phyloP scores from a whole-genome alignment of 495 filamentous ascomycete species.

The Chaetomium fimeti region DNA sequence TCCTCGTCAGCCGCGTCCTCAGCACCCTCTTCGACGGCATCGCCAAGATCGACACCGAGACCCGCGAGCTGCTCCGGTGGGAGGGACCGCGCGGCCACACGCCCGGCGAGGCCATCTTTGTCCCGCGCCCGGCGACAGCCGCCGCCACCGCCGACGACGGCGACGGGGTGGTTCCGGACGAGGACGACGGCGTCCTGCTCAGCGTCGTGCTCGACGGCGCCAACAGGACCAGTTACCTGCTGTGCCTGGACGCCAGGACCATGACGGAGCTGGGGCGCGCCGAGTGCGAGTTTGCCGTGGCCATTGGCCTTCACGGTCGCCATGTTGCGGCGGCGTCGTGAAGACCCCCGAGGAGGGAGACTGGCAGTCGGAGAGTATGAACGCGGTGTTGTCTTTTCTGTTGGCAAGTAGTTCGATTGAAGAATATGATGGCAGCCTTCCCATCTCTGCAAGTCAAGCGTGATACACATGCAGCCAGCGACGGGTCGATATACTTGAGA shows the following conservation, averaged over 20 bases:
- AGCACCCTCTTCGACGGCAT: constrained; percentile 65
- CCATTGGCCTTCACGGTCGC: constrained; percentile 70
- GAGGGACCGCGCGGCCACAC: constrained; percentile 57
- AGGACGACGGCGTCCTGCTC: constrained; percentile 72
- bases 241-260: constrained; percentile 64
- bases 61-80: constrained; percentile 54
- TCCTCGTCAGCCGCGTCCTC: constrained; percentile 53
- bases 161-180: constrained; percentile 34
- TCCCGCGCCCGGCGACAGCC: constrained; percentile 50
- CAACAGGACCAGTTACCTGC: constrained; percentile 62
- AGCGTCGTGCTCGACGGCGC: constrained; percentile 69
- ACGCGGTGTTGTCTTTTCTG: no score
- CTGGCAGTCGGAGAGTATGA: no score
- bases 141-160: background rate
- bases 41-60: constrained; percentile 64
- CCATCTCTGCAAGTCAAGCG: no score
- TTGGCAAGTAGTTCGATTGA: no score
- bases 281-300: constrained; percentile 58
- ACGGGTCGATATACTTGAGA: no score
- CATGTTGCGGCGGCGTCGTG: constrained; percentile 36
- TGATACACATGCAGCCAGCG: no score
- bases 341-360: no score
- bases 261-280: constrained; percentile 68
- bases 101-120: constrained; percentile 73
- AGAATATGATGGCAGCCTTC: no score